Evolutionary conservation across 2,329 filamentous ascomycete genomes (phyloP).

Genomic region (Cercospora sesami): DNA sequence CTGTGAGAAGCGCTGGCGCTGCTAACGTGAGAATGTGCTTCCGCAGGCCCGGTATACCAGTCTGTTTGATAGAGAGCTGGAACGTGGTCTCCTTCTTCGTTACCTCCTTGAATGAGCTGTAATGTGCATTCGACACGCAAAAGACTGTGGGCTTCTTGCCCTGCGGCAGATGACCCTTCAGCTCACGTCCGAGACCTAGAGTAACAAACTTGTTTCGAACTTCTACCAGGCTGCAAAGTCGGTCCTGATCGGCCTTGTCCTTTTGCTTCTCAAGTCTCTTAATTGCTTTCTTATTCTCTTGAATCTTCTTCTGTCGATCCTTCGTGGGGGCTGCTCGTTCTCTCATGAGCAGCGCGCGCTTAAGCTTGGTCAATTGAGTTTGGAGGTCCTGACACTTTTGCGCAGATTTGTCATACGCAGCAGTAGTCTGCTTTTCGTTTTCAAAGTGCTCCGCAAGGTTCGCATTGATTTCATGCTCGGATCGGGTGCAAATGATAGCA

Average conservation of each 20-base stretch:
- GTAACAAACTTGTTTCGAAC: not conserved
- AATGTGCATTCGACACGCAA: not conserved
- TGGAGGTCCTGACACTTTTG: not conserved
- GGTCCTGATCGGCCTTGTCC: not conserved
- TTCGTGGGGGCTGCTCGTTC: not conserved
- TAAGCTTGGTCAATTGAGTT: not conserved
- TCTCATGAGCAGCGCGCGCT: not conserved
- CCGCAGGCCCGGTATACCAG: not conserved
- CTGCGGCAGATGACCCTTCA: not conserved
- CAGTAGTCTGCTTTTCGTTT: not conserved
- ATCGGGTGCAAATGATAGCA: constrained; percentile 12
- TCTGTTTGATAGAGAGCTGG: not conserved
- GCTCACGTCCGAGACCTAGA: not conserved
- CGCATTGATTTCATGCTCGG: constrained; percentile 10
- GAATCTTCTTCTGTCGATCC: not conserved
- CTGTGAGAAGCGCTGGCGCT: not conserved
- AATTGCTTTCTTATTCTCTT: not conserved
- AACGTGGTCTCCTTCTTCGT: not conserved
- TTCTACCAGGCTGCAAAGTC: not conserved
- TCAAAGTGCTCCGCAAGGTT: not conserved
- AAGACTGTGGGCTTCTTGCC: not conserved
- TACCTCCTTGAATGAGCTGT: not conserved
- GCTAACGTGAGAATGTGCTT: not conserved
- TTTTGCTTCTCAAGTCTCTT: not conserved
- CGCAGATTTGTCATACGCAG: not conserved